Evolutionary conservation across 495 filamentous ascomycete species (phyloP), one percentile per base, ranked within the genome.

Genomic region (Penicillium herquei): DNA sequence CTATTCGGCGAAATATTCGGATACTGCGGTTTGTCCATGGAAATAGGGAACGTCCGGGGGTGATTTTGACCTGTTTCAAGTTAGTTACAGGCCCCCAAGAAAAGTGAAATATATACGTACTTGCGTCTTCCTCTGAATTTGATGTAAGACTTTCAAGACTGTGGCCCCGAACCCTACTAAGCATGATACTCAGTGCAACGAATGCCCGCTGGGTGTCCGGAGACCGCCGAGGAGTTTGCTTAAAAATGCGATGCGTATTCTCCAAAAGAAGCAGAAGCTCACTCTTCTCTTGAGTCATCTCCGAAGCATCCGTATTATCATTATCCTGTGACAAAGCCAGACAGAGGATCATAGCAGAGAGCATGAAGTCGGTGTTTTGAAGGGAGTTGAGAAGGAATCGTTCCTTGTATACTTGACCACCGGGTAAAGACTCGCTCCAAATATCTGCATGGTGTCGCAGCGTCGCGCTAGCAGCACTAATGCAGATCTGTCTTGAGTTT

Each of bases 301-400:
- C 31, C 9, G 49, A 53, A 6, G 43, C 33, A 30, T 47, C 39
- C 1, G 42, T 59, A 16, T 46, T 50, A 7, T 65, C 54, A 12
- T 58, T 55, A 9, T 67, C 62, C 32, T 70, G 69, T 0, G 67
- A 69, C 5, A 96, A 75, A 57, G 95, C 91, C 32, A 96, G 75
- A 59, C 86, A 87, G 16, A 98, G 80, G 52, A 96, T 84, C 90
- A 96, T 96, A 3, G 90, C 88, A 1, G 90, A 91, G 14, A 95
- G 84, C 12, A 96, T 72, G 61, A 93, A 96, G 61, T 98, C 93
- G 21, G 82, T 78, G 45, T 85, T 88, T 14, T 90, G 90, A 4
- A 95, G 80, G 0, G 88, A 88, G 14, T 83, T 90, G 48, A 93
- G 83, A 67, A 87, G 89, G 79, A 82, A 91, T 61, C 85, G 84